A percentile compares a stretch with the other conserved stretches of the same genome.
These are phyloP conservation scores for Torrubiella hemipterigena DNA, from an alignment of 2,329 filamentous ascomycete species.

Conservation along the genomic window DNA sequence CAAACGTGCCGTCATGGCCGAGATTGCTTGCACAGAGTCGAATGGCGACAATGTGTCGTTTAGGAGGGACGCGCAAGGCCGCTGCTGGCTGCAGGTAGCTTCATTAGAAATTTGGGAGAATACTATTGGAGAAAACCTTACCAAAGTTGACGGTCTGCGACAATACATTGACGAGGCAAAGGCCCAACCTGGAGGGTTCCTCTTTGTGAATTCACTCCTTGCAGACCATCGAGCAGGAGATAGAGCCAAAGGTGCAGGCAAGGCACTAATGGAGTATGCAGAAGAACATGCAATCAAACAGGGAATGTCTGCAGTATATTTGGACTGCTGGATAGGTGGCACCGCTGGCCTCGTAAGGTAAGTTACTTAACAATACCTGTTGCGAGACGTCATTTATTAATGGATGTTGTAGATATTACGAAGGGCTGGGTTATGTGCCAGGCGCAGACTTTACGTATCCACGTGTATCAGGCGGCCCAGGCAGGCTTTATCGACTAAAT, in stretches of 20 bases:
- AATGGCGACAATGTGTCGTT: not conserved
- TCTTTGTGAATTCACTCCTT: slow-evolving; percentile 1
- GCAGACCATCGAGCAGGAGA: slow-evolving; percentile 1
- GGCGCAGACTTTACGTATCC: no score
- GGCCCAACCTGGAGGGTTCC: not conserved
- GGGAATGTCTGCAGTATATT: slow-evolving; percentile 2
- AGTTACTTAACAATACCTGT: not conserved
- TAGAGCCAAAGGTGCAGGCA: slow-evolving; percentile 1
- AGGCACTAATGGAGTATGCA: slow-evolving; percentile 1
- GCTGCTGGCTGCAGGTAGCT: slow-evolving; percentile 1
- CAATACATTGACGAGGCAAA: slow-evolving; percentile 3
- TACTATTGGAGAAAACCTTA: slow-evolving; percentile 1
- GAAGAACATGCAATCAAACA: slow-evolving; percentile 1
- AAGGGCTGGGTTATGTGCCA: slow-evolving; percentile 1
- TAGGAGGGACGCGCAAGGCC: not conserved
- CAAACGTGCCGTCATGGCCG: slow-evolving; percentile 2
- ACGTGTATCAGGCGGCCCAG: no score
- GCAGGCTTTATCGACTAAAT: no score
- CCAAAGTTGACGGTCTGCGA: not conserved
- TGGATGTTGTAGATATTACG: slow-evolving; percentile 1
- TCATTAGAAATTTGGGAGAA: slow-evolving; percentile 2
- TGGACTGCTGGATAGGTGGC: slow-evolving; percentile 3
- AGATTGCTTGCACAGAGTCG: slow-evolving; percentile 2
- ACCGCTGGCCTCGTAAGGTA: slow-evolving; percentile 2
- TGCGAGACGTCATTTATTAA: no score